Evolutionary conservation across 805 yeast genomes (phyloP), one percentile per base, ranked within the genome.

Genomic region (Saturnispora bothae): DNA sequence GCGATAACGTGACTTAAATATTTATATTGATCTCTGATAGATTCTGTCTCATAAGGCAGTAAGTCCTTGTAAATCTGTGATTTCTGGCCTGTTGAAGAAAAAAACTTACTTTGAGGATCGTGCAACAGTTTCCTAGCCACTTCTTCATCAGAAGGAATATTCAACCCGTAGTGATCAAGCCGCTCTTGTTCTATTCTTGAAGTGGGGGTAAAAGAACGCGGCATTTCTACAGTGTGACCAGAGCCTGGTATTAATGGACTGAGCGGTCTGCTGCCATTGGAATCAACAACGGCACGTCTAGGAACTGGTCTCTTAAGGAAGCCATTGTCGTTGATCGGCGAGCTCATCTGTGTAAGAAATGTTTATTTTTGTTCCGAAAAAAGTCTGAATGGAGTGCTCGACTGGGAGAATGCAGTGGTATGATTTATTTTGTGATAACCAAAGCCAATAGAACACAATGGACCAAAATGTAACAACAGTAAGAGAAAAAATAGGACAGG

Each of bases 1-100:
- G 80, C 70, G 23, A 88, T 68, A n/a, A 89, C 81, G 51, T 81
- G 92, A 31, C 83, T 69, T 28, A 89, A 62, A 48, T 85, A 86
- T 38, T 67, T 69, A 14, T 83, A 80, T 41, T 77, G 81, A 41
- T 82, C 94, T 25, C 61, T 60, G 13, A 75, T 76, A 1, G 73
- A 49, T 54, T 85, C 96, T 0, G 79, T 71, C 31, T 65, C 61
- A 56, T 88, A 92, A 0, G 97, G 97, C 20, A 89, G 38, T 7
- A 51, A 31, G 3, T 43, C 43, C 23, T 51, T 50, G n/a, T 54
- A 47, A 16, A 31, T 32, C 16, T 48, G 46, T 12, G 53, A 39
- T 28, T 48, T 51, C 31, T 46, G 44, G 1, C 41, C 31, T 7
- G 41, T 44, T 1, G 59, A 47, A 1, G 59, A 46, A 39, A 34